Evolutionary conservation across 148 eudicot genomes (phyloP), one percentile per base, ranked within the genome.

Genomic region (Arbutus unedo): DNA sequence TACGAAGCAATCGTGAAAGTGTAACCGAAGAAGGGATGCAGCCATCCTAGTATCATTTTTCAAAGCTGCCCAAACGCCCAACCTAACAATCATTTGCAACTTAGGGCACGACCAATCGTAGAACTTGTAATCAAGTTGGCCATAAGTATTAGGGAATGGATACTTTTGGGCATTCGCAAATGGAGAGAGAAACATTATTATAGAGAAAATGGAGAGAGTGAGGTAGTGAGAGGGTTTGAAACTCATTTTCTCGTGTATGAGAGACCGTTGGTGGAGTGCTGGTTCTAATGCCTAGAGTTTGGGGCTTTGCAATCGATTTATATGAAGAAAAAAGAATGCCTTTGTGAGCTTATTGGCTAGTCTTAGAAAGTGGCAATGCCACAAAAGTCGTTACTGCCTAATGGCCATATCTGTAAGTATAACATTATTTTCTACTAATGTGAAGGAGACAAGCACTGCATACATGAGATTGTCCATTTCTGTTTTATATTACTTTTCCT

Each of bases 21-120:
- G 93, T 47, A 90, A 54, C 4, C 93, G 93, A 60, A 90, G 91
- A 60, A 90, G 82, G 31, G 93, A 90, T n/a, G 93, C 93, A 59
- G 90, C 93, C 74, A 90, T 82, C 70, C 93, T 85, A 38, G 88
- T 49, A 76, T 87, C 93, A 68, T 87, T 85, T n/a, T 74, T 81
- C 66, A 84, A 14, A 71, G 93, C 90, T 41, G 86, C 80, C 89
- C 83, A 82, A 87, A 90, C 89, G 43, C 87, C 87, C 81, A 16
- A 81, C 55, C 74, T 44, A 14, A 90, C 90, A 11, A 89, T 87
- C 89, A n/a, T 84, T 50, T 23, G 31, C 64, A 90, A 78, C 0
- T 77, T 74, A n/a, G 93, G 90, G 79, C 93, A 90, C 31, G 90
- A 84, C 31, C 19, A 41, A 51, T 89, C 90, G 11, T 90, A 90